phyloP scores from a whole-genome alignment of 1,139 yeast genomes.

The Pneumocystis carinii region DNA sequence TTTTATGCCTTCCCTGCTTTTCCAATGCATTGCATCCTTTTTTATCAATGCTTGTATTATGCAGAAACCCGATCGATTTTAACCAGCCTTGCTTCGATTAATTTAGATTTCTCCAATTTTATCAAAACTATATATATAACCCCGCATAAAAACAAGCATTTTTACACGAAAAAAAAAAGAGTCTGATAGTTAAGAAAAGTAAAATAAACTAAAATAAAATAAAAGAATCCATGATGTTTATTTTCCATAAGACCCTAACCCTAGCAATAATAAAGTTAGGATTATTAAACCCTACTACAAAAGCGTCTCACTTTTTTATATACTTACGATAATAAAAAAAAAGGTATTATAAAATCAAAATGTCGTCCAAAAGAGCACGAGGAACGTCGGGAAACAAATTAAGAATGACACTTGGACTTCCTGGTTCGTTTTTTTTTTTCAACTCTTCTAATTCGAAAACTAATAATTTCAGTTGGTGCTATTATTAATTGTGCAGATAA shows the following conservation, averaged over 20 bases:
- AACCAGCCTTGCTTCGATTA: no score
- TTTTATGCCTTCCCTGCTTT: no score
- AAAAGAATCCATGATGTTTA: neutral
- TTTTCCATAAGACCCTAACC: neutral
- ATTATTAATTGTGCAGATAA: conserved; percentile 99
- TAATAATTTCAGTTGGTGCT: conserved; percentile 53
- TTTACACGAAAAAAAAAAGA: no score
- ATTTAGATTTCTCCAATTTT: no score
- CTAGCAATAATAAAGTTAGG: neutral
- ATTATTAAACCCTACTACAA: no score
- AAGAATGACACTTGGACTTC: conserved; percentile 99
- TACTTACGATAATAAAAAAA: neutral
- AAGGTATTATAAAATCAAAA: neutral
- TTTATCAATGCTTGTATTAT: no score
- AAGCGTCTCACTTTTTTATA: neutral
- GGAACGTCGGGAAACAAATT: conserved; percentile 99
- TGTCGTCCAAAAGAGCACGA: neutral
- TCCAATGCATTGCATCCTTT: no score
- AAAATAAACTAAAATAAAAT: no score
- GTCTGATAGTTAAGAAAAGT: no score
- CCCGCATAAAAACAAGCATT: no score
- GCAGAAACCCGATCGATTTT: no score
- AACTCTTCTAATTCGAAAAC: neutral
- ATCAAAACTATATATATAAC: no score
- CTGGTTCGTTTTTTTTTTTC: conserved; percentile 26